Evolutionary conservation across 345 rosid genomes (phyloP), one percentile per base, ranked within the genome.

Genomic region (Physaria fendleri): DNA sequence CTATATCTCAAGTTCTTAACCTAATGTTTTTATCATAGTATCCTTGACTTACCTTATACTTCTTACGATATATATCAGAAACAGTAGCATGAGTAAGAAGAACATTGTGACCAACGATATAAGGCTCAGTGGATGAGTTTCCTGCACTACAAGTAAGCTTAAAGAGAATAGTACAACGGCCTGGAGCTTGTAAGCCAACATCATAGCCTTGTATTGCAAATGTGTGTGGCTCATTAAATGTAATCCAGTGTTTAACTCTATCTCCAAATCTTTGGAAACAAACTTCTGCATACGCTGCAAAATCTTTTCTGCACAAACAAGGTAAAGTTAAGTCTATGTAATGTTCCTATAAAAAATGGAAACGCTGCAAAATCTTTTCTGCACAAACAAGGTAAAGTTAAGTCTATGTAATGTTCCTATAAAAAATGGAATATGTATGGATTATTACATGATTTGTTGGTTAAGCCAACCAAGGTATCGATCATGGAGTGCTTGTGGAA

Each of bases 161-260:
- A 51, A 80, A 82, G 27, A 85, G 52, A 72, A 93, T 78, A 40
- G 91, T 77, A 61, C 97, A 93, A 28, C 97, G 83, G 1, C 95
- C 94, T 0, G 97, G 99, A 8, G 99, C 97, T 8, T 81, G 88
- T 15, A 93, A 74, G 2, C 99, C 99, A 4, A 76, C 81, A 60
- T 89, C 97, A 58, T 85, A 93, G 25, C 99, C 99, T 68, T 93
- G 99, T 44, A 88, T 62, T 0, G 91, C 6, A 23, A 88, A 76
- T 21, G 97, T 81, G 35, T 93, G 89, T 4, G 99, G 99, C 76
- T 92, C 99, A 32, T 92, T 92, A 78, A 93, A 86, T 7, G 93
- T 89, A 5, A 85, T 79, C 99, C 99, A 93, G 8, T 86, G 83
- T 74, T 83, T 89, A 46, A 93, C 97, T 27, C 99, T 78, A 61